phyloP scores from a whole-genome alignment of 2,329 filamentous ascomycete genomes.

The Trichoderma koningii region DNA sequence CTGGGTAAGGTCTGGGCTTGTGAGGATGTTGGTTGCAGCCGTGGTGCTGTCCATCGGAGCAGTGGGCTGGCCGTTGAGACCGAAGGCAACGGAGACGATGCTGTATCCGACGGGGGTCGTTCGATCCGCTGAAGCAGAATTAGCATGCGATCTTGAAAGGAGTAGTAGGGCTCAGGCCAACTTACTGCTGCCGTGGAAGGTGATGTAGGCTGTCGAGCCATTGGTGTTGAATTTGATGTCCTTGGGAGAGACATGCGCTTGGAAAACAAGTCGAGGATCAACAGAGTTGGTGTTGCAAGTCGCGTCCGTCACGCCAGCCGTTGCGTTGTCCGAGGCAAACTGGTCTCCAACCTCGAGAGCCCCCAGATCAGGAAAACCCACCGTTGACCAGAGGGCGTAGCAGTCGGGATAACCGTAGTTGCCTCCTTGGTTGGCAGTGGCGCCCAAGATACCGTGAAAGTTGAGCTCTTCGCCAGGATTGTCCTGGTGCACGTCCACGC shows the following conservation, averaged over 20 bases:
- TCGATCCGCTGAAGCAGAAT: constrained; percentile 43
- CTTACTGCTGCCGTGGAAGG: constrained; percentile 72
- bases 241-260: constrained; percentile 69
- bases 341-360: constrained; percentile 51
- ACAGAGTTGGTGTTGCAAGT: constrained; percentile 48
- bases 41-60: constrained; percentile 46
- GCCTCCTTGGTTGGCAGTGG: constrained; percentile 39
- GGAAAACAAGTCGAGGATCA: constrained; percentile 58
- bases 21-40: constrained; percentile 55
- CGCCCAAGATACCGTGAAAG: constrained; percentile 61
- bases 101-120: constrained; percentile 50
- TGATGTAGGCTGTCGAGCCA: constrained; percentile 63
- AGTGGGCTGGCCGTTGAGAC: constrained; percentile 44
- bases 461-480: constrained; percentile 77
- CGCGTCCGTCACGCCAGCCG: constrained; percentile 45
- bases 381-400: constrained; percentile 65
- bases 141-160: not conserved
- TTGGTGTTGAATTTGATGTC: constrained; percentile 67
- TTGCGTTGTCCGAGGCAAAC: constrained; percentile 45
- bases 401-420: constrained; percentile 75
- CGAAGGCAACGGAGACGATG: constrained; percentile 47
- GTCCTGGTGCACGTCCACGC: constrained; percentile 63
- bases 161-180: constrained; percentile 13
- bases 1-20: constrained; percentile 53
- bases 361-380: constrained; percentile 44